Percentiles rank a stretch among this genome's conserved stretches.
phyloP scores from a whole-genome alignment of 2,329 filamentous ascomycete species.

The Sarocladium oryzae region DNA sequence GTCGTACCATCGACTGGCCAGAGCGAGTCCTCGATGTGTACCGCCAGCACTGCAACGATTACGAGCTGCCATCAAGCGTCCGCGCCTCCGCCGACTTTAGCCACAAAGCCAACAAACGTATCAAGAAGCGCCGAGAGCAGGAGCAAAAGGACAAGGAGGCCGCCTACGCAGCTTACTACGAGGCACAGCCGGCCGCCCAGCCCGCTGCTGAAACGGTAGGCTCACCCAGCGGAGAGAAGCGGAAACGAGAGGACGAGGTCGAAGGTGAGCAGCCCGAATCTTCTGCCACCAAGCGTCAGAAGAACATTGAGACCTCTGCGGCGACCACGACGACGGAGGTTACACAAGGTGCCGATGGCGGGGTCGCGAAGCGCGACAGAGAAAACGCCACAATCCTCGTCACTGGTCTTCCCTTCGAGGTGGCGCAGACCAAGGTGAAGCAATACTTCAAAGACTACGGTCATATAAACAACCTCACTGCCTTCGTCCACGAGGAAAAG shows the following conservation, averaged over 20 bases:
- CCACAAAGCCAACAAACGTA: conserved; percentile 58
- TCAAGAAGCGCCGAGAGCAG: conserved; percentile 57
- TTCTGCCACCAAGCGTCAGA: conserved; percentile 60
- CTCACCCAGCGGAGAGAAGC: conserved; percentile 49
- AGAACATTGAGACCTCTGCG: conserved; percentile 27
- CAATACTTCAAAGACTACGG: conserved; percentile 93
- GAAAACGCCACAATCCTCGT: conserved; percentile 85
- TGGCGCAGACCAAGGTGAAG: conserved; percentile 65
- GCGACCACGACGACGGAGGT: too few relatives aligned
- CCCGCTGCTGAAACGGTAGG: conserved; percentile 16
- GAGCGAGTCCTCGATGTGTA: conserved; percentile 71
- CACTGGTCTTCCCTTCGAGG: conserved; percentile 64
- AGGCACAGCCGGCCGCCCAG: conserved; percentile 19
- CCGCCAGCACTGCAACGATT: conserved; percentile 78
- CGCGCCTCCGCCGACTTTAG: conserved; percentile 68
- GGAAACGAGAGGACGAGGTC: conserved; percentile 59
- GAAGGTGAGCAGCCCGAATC: conserved; percentile 25
- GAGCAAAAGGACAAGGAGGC: conserved; percentile 58
- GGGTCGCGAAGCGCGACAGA: conserved; percentile 65
- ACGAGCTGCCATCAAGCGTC: conserved; percentile 72
- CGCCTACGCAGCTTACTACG: conserved; percentile 37
- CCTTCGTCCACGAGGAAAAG: conserved; percentile 54
- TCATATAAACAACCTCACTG: conserved; percentile 68
- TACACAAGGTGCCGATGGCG: not conserved
- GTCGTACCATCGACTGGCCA: conserved; percentile 64